Percentiles rank a stretch among this genome's conserved stretches.
Conservation (phyloP, 2,329 filamentous ascomycete species). For the Aspergillus sp. region DNA sequence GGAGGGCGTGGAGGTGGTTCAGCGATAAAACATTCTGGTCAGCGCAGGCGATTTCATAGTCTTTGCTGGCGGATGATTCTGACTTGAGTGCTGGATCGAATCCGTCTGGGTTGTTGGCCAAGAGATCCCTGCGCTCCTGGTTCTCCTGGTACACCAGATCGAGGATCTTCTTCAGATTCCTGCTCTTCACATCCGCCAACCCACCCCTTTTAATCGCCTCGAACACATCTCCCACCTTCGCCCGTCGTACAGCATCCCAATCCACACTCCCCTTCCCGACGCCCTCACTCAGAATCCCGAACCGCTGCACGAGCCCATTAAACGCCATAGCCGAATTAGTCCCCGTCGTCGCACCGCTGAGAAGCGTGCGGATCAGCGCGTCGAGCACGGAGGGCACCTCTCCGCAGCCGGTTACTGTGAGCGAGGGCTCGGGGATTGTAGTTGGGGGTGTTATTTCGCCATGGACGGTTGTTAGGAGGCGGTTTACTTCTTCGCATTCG, state of each 20-base stretch:
- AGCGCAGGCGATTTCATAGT: constrained; percentile 51
- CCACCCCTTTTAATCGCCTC: constrained; percentile 65
- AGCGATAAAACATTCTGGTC: constrained; percentile 58
- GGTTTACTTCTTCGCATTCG: constrained; percentile 63
- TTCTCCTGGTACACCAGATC: constrained; percentile 67
- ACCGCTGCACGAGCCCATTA: constrained; percentile 56
- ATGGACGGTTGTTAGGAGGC: constrained; percentile 59
- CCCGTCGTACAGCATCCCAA: constrained; percentile 63
- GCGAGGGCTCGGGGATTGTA: constrained; percentile 62
- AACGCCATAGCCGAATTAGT: constrained; percentile 61
- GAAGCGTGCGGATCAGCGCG: constrained; percentile 55
- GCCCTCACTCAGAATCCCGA: constrained; percentile 56
- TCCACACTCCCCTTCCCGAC: constrained; percentile 65
- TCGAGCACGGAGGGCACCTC: constrained; percentile 61
- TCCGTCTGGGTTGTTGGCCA: constrained; percentile 39
- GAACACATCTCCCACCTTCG: constrained; percentile 55
- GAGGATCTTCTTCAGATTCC: constrained; percentile 65
- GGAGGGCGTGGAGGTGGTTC: constrained; percentile 53
- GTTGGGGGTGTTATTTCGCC: constrained; percentile 58
- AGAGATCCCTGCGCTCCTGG: constrained; percentile 47
- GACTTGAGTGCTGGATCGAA: constrained; percentile 33
- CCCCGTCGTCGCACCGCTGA: constrained; percentile 55
- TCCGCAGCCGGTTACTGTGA: constrained; percentile 64
- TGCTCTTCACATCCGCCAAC: constrained; percentile 62
- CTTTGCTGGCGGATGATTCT: constrained; percentile 40